Evolutionary conservation across 2,329 filamentous ascomycete genomes (phyloP).

Genomic region (Diplodia corticola): DNA sequence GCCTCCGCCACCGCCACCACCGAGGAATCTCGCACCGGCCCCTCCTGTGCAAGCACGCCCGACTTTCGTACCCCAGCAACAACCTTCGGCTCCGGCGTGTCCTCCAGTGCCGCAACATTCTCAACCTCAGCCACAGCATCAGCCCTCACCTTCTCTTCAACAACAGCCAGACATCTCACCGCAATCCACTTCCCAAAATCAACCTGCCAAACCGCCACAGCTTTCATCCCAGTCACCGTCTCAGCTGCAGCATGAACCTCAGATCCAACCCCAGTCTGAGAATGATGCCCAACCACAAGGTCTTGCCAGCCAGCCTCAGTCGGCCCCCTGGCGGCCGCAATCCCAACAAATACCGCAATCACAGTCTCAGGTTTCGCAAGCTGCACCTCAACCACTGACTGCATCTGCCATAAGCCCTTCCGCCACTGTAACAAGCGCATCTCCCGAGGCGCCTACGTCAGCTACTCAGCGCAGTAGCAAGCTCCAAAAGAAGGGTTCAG

Average conservation of each 20-base stretch:
- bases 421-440: background rate
- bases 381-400: background rate
- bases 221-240: background rate
- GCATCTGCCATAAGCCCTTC: background rate
- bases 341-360: background rate
- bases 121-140: background rate
- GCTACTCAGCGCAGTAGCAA: background rate
- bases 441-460: background rate
- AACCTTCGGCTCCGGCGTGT: background rate
- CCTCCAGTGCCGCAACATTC: background rate
- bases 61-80: background rate
- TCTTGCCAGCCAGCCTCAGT: background rate
- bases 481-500: slow-evolving; percentile 24
- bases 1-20: slow-evolving; percentile 13
- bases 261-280: background rate
- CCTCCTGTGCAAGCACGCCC: background rate
- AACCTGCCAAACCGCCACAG: background rate
- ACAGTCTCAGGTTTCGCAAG: background rate
- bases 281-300: background rate
- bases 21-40: slow-evolving; percentile 13
- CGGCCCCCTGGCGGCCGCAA: background rate
- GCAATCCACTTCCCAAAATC: background rate
- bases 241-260: background rate
- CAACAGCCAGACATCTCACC: background rate
- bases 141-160: background rate